Conservation (phyloP, 192 early-diverging fungal species). For the Entrophospora sp. region DNA sequence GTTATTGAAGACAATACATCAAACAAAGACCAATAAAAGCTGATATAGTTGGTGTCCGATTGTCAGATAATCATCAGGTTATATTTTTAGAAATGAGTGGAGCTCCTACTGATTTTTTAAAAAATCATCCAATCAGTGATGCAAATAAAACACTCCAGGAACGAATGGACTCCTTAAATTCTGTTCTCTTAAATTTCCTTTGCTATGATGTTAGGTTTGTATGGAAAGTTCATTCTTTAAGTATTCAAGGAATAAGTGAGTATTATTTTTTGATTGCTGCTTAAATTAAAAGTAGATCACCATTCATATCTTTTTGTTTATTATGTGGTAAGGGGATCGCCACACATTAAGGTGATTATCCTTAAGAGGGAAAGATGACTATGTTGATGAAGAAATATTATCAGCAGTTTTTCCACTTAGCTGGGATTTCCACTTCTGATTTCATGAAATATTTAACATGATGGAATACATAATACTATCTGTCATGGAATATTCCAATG, state of each 20-base stretch:
- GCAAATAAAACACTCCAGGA: not conserved
- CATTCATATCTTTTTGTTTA: not conserved
- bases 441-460: slow-evolving; percentile 2
- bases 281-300: not conserved
- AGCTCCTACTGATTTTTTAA: slow-evolving; percentile 7
- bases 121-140: not conserved
- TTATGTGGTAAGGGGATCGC: not conserved
- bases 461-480: slow-evolving; percentile 15
- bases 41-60: slow-evolving; percentile 3
- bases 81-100: slow-evolving; percentile 14
- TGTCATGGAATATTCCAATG: slow-evolving; percentile 6
- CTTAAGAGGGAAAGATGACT: slow-evolving; percentile 10
- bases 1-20: not conserved
- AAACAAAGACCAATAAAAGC: slow-evolving; percentile 9
- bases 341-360: not conserved
- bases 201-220: not conserved
- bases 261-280: slow-evolving; percentile 10
- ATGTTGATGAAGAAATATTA: slow-evolving; percentile 3
- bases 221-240: not conserved
- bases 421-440: not conserved
- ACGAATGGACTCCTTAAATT: slow-evolving; percentile 3
- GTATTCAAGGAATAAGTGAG: slow-evolving; percentile 10
- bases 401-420: slow-evolving; percentile 11
- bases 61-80: not conserved
- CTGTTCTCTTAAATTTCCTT: not conserved